Base-by-base conservation (phyloP, 345 rosid genomes). In the Rhodamnia argentea region DNA sequence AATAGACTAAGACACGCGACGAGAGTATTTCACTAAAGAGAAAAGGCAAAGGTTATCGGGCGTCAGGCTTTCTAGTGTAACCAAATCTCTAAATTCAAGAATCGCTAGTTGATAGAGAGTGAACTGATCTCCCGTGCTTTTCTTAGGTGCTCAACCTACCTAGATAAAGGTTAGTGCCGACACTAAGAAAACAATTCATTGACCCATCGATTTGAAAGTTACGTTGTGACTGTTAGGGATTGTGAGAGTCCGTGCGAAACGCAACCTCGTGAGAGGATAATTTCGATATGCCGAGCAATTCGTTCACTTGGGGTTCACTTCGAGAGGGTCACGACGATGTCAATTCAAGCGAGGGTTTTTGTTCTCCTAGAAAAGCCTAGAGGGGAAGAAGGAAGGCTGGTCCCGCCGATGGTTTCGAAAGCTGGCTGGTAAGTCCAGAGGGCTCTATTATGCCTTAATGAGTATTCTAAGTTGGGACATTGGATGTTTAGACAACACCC, bases 21-120 rank as follows among this genome's bases (percentile, higher is more conserved):
- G 13, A 27, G 37, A 13, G 16, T 14, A 26, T 26, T 59, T 1
- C 32, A 59, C 8, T 13, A n/a, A 26, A n/a, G 0, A n/a, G 20
- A 60, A 27, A 60, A 60, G 18, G 74, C 13, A 27, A 4, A 2
- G 2, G 27, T 1, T 3, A 29, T 64, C 0, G 15, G 1, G 12
- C 42, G 0, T 64, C 1, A 15, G 12, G 40, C 6, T 64, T 64
- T 64, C 1, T 16, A 16, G 40, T 0, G 5, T 0, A 62, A 62
- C 29, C 24, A 64, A 16, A 64, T 29, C 32, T 0, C 3, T 5
- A 1, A 64, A 32, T 64, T 16, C 23, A 64, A 4, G 44, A 64
- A 32, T 64, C 44, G 7, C 11, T 1, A 0, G 0, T 64, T 64
- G 2, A 60, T 27, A 60, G 14, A 27, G 27, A 14, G 20, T 32